Base-by-base conservation (phyloP, 1,284 basidiomycete species). In the Rhizopogon hawkerae region DNA sequence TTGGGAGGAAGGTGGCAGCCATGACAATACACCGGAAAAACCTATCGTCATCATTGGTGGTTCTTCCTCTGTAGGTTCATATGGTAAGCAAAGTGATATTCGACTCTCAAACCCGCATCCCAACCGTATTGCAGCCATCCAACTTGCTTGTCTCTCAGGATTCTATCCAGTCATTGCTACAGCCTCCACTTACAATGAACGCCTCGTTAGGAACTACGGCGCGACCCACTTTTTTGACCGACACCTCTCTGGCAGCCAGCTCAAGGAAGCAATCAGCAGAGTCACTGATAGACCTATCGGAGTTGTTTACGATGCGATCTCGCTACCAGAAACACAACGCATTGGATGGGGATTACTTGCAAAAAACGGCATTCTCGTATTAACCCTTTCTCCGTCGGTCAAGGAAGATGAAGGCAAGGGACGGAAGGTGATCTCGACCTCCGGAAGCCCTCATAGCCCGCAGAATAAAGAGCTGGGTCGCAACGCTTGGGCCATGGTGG, bases 81-180 rank as follows among this genome's bases (percentile, higher is more conserved):
- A 67, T 49, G 59, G 70, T 68, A 56, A 61, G 53, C 56, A 33
- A 3, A 14, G 10, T 26, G n/a, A 4, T 2, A 1, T 6, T 14
- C 4, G n/a, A 21, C 1, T 1, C 31, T 44, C 16, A 11, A 38
- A 21, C 0, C 38, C n/a, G 6, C n/a, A 16, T 31, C 5, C 6
- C 46, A 29, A 18, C 35, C 3, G 26, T 36, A 16, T 23, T 49
- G 3, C 52, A 79, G 78, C 63, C 1, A 70, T 83, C 42, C 81
- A 83, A 58, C 58, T 83, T 11, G 76, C 76, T 3, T 74, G 67
- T 54, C 55, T 75, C 24, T 72, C 75, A 0, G 79, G 77, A 0
- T 78, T 78, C 66, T 70, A 67, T 3, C 74, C 72, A 0, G 77
- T 81, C 51, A 73, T 82, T 46, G 64, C 76, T 5, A 78, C 75